Evolutionary conservation across 2,329 filamentous ascomycete species (phyloP), one percentile per base, ranked within the genome.

Genomic region (Dichotomopilus funicola): DNA sequence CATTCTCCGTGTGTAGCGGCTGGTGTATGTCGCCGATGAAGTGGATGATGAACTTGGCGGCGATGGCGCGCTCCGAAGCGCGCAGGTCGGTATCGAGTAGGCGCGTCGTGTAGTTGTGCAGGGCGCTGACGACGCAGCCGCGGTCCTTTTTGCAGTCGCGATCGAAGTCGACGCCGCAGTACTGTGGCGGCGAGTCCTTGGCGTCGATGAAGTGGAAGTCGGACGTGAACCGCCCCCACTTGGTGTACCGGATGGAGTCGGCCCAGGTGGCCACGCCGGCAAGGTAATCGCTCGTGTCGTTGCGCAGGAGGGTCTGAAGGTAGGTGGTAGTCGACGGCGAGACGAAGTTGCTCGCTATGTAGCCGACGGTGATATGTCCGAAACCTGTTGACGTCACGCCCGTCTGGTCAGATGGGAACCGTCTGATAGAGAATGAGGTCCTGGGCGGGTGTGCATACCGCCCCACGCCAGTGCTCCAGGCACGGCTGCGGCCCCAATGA

Each of bases 21-120:
- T 87, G 82, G 68, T 88, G 84, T 57, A 87, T 80, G 68, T 88
- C 86, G 53, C 83, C 83, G 53, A 88, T 70, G 65, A 89, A 88
- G 70, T 89, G 81, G 42, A 85, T 70, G 55, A 85, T 74, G 66
- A 87, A 87, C 71, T 85, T 86, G 65, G 81, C 80, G 2, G 83
- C 83, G 68, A 85, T 78, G 50, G 73, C 74, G 49, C 78, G 75
- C 59, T 76, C 73, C 68, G 71, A 75, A 2, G 67, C 63, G 35
- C 68, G 69, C 49, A 85, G 65, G 5, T 61, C 53, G 6, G 70
- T 58, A 62, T 83, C 77, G 37, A 80, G 68, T 10, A 80, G 67
- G 59, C 81, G 77, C 33, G 71, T 63, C n/a, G 80, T 85, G 70
- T 84, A 84, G 71, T 83, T 84, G 58, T 75, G 73, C 52, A 85